A percentile compares a stretch with the other conserved stretches of the same genome.
These are phyloP conservation scores for Tolypocladium tropicale DNA, from an alignment of 2,329 filamentous ascomycete genomes.

Conservation along the genomic window DNA sequence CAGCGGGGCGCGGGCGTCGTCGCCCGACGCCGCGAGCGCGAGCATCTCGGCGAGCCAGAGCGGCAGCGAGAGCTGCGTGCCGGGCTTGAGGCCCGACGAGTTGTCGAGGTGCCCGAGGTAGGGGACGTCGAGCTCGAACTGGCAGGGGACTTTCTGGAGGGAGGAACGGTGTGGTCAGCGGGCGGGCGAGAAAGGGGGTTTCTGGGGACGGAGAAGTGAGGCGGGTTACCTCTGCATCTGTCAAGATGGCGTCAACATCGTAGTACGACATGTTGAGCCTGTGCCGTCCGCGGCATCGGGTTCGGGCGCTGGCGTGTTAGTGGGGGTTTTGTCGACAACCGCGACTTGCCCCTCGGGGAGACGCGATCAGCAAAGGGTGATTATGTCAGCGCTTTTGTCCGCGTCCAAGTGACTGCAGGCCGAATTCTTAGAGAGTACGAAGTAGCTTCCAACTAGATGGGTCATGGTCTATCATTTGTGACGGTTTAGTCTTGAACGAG, in stretches of 20 bases:
- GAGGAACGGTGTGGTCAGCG: not conserved
- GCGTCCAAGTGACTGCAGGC: too few species aligned
- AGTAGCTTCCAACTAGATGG: too few species aligned
- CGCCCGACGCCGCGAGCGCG: conserved; percentile 50
- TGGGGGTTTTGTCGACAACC: not conserved
- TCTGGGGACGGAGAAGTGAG: not conserved
- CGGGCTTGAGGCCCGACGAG: conserved; percentile 69
- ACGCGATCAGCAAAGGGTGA: not conserved
- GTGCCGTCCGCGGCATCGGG: not conserved
- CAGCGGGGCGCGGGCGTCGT: conserved; percentile 49
- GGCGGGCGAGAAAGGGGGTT: not conserved
- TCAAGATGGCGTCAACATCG: conserved; percentile 74
- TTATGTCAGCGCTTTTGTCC: too few species aligned
- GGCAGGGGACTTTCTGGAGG: conserved; percentile 81
- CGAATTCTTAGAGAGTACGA: too few species aligned
- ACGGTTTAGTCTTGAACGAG: too few species aligned
- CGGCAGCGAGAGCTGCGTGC: conserved; percentile 72
- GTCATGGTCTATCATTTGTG: not conserved
- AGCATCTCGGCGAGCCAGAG: conserved; percentile 95
- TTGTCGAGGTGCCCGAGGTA: conserved; percentile 85
- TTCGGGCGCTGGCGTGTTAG: not conserved
- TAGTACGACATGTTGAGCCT: conserved; percentile 58
- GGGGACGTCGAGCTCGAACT: conserved; percentile 82
- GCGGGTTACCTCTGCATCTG: conserved; percentile 66
- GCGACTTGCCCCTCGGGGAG: not conserved